These are phyloP conservation scores for Dioscorea zingiberensis DNA, from an alignment of 106 monocot genomes.

Conservation along the genomic window DNA sequence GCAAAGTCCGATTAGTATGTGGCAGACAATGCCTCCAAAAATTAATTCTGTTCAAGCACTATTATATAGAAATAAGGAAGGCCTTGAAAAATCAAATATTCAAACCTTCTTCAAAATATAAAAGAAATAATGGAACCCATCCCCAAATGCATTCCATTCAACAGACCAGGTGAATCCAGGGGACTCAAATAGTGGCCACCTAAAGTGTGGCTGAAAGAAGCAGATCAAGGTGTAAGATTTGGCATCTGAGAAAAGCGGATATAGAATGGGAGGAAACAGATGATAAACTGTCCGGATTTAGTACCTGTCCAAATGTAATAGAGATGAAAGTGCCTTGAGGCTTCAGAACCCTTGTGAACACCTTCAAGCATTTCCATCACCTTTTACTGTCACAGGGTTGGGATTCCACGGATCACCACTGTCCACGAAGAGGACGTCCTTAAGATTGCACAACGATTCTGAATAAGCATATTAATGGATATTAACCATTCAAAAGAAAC, in stretches of 20 bases:
- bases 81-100: not conserved
- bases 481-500: no score
- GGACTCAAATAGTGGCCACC: conserved; percentile 69
- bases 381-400: conserved; percentile 52
- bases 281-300: not conserved
- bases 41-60: no score
- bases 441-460: conserved; percentile 11
- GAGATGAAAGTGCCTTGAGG: conserved; percentile 80
- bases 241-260: not conserved
- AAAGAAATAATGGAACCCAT: conserved; percentile 94
- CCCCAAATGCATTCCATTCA: conserved; percentile 72
- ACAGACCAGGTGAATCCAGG: conserved; percentile 85
- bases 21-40: no score
- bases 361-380: conserved; percentile 85
- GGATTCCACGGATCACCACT: conserved; percentile 99
- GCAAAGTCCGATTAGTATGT: not conserved
- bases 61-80: not conserved
- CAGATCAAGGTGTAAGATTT: not conserved
- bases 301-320: conserved; percentile 93
- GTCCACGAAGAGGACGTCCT: conserved; percentile 95
- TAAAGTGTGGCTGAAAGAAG: conserved; percentile 76
- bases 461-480: conserved; percentile 5
- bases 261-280: not conserved
- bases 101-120: conserved; percentile 79
- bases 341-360: conserved; percentile 75